Conservation (phyloP, 2,329 filamentous ascomycete genomes). For the Verticillium albo-atrum region DNA sequence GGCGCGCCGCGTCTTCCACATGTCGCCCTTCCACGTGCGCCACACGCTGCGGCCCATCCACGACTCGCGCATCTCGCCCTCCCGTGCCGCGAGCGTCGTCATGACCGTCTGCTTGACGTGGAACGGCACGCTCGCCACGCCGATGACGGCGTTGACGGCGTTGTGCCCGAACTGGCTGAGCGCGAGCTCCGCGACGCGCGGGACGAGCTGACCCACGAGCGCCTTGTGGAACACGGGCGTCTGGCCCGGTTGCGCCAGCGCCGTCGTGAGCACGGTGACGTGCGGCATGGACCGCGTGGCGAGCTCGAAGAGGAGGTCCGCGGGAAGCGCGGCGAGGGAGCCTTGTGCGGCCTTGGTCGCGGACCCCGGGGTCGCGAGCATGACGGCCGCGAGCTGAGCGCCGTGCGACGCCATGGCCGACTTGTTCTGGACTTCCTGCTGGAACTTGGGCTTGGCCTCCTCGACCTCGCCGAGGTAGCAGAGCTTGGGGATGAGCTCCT, state of each 20-base stretch:
- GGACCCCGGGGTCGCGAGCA: conserved; percentile 69
- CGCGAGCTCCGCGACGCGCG: conserved; percentile 41
- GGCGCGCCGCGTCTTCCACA: conserved; percentile 46
- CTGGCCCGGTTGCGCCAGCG: conserved; percentile 37
- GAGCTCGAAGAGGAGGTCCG: conserved; percentile 56
- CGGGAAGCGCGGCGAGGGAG: conserved; percentile 57
- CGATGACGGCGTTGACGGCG: conserved; percentile 43
- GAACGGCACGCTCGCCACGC: conserved; percentile 50
- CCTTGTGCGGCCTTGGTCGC: conserved; percentile 69
- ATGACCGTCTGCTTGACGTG: conserved; percentile 55
- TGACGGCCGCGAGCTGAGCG: conserved; percentile 73
- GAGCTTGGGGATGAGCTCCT: conserved; percentile 43
- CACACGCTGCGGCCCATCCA: conserved; percentile 54
- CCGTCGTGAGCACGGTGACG: conserved; percentile 44
- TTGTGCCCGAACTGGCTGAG: conserved; percentile 46
- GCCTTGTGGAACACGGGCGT: conserved; percentile 53
- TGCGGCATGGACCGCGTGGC: conserved; percentile 51
- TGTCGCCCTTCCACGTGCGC: conserved; percentile 53
- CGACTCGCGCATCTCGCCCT: conserved; percentile 44
- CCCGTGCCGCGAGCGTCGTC: conserved; percentile 39
- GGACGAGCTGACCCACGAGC: conserved; percentile 42
- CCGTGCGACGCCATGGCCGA: conserved; percentile 60
- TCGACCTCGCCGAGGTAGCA: conserved; percentile 38
- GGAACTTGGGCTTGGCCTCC: conserved; percentile 22
- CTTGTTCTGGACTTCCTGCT: conserved; percentile 50